Evolutionary conservation across 176 grass and related monocot species (phyloP), one percentile per base, ranked within the genome.

Genomic region (Triticum dicoccoides): DNA sequence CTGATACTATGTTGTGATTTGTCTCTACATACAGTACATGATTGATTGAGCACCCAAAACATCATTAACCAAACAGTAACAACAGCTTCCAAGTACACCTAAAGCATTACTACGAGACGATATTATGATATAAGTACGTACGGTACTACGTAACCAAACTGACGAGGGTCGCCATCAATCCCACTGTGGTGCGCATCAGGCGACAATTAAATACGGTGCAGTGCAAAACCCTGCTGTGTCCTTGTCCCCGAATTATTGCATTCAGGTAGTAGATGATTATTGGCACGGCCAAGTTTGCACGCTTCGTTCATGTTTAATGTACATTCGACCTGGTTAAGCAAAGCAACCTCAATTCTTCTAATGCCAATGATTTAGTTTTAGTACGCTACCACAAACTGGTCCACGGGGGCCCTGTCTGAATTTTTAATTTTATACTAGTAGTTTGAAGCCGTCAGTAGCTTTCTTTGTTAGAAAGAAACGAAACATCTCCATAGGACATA

Each of bases 211-310:
- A 78, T 83, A 88, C 25, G 34, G 0, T 61, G 27, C 83, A 52
- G 61, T 6, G 77, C 49, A 35, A 76, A 79, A 69, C 30, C 49
- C 52, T 87, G 77, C 32, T 52, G 61, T 54, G 85, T 69, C 69
- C 69, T 80, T 85, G 82, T 81, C 89, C 76, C 69, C 61, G 24
- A 88, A 91, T 91, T 18, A 91, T 88, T 81, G 77, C 84, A 49
- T 49, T 49, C 45, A 61, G 73, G 42, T 69, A 18, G 41, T 38
- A 18, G 77, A 65, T 56, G 39, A 68, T 80, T 65, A 49, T 76
- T 80, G 85, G 21, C 47, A 41, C 45, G 68, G 76, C 75, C 81
- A 49, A 37, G 77, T 74, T 74, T 58, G 82, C 77, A 88, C 77
- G 69, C 89, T 84, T 63, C 47, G 0, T 76, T 20, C 49, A 87